Conservation (phyloP, 2,329 filamentous ascomycete species). For the Ophiocordyceps camponoti-saundersi region DNA sequence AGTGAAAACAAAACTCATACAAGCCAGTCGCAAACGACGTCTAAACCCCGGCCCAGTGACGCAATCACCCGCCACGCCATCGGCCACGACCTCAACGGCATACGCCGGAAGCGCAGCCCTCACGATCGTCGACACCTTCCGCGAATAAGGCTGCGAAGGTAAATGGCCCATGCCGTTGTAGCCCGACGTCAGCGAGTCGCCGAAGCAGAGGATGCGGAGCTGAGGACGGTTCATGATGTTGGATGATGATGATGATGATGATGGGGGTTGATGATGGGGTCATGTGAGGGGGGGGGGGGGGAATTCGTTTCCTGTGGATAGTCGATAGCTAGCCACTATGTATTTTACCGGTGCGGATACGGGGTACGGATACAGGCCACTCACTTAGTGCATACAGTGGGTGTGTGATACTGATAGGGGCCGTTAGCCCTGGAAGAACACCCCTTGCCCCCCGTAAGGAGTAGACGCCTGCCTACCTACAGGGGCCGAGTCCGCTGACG, state of each 20-base stretch:
- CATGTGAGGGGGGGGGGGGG: too few species aligned
- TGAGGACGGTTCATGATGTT: neutral
- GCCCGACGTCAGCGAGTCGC: conserved; percentile 46
- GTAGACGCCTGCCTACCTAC: too few species aligned
- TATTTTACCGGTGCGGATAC: too few species aligned
- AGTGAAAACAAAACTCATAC: conserved; percentile 15
- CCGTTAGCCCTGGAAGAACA: too few species aligned
- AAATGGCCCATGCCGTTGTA: conserved; percentile 24
- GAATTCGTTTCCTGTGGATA: too few species aligned
- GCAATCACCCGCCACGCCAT: conserved; percentile 34
- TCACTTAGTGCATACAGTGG: too few species aligned
- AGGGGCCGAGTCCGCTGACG: too few species aligned
- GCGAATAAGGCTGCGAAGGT: conserved; percentile 35
- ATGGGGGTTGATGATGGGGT: neutral
- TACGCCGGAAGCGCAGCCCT: conserved; percentile 24
- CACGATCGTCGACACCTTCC: conserved; percentile 27
- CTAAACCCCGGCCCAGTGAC: conserved; percentile 18
- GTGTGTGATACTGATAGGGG: too few species aligned
- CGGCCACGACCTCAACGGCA: conserved; percentile 26
- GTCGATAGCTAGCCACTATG: too few species aligned
- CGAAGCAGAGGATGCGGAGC: conserved; percentile 44
- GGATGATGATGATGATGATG: conserved; percentile 7
- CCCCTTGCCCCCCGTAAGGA: too few species aligned
- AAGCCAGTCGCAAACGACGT: conserved; percentile 10
- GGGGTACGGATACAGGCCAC: too few species aligned